Evolutionary conservation across 345 rosid genomes (phyloP), one percentile per base, ranked within the genome.

Genomic region (Boechera retrofracta): DNA sequence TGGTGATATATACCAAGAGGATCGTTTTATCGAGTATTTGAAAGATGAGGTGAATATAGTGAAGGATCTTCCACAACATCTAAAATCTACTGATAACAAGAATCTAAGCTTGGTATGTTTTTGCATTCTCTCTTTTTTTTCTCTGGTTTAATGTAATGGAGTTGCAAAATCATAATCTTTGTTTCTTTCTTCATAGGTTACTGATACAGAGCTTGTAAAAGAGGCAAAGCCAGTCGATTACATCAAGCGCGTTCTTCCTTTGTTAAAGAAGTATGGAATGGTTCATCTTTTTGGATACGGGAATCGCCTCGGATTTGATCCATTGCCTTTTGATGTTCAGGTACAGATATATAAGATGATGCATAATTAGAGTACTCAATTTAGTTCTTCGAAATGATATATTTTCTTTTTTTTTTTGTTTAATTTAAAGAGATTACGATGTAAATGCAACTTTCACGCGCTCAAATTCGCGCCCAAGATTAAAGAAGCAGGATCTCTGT

Each of bases 371-470:
- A 24, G 24, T 10, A 6, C n/a, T 39, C 16, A 10, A 0, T 10
- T 24, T 49, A 31, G 54, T 65, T 72, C 63, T 58, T 73, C 9
- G 53, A 66, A 60, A 7, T 58, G 41, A 65, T 21, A 18, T 58
- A 24, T 39, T 76, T 12, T 21, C 24, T 21, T 16, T 1, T 16
- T 59, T 63, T 36, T 52, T 45, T 52, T 12, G 54, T 45, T 49
- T 51, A 49, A 44, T 10, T 32, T 73, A 49, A 88, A 91, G 99
- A 89, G 80, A 74, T 70, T 95, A 67, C 83, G 99, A 64, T 92
- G 99, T 79, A 95, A 95, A 79, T 95, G 99, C 79, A 92, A 92
- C 88, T 92, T 95, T 68, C 97, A 92, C 71, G 95, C 94, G 5
- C 55, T 92, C 73, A 90, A 86, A 74, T 95, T 95, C 45, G 85